Percentiles rank a stretch among this genome's conserved stretches.
Conservation (phyloP, 148 eudicot species). For the Chenopodium suecicum region DNA sequence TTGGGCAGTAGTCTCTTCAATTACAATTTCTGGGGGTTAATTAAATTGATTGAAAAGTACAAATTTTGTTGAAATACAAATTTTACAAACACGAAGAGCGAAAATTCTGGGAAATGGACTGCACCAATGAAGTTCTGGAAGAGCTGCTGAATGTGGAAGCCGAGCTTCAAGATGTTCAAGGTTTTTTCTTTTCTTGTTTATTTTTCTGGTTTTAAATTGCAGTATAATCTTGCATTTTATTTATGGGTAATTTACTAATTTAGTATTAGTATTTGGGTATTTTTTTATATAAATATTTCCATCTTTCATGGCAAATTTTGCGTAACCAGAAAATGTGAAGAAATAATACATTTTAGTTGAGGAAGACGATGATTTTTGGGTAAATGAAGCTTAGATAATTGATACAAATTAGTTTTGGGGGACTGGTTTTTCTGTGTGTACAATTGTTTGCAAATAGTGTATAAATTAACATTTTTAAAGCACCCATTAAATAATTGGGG, state of each 20-base stretch:
- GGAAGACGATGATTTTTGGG: background rate
- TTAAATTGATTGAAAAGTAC: background rate
- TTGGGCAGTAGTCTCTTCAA: background rate
- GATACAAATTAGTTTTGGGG: background rate
- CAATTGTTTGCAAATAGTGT: background rate
- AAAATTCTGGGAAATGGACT: constrained; percentile 29
- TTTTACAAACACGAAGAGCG: background rate
- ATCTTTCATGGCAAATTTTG: background rate
- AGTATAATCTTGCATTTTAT: background rate
- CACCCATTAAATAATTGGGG: background rate
- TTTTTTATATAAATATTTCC: background rate
- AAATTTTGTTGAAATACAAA: background rate
- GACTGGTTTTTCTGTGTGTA: background rate
- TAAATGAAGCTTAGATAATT: background rate
- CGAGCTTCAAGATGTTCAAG: constrained; percentile 79
- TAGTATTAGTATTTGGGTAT: background rate
- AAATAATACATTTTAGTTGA: background rate
- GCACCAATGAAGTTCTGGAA: constrained; percentile 45
- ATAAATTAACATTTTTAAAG: background rate
- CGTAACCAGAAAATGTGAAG: background rate
- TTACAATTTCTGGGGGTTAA: background rate
- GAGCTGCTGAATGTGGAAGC: constrained; percentile 65
- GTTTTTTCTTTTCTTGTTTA: constrained; percentile 23
- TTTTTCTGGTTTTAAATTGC: background rate
- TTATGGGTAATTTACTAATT: background rate